phyloP scores from a whole-genome alignment of 306 rosid species.

The Lathyrus aphaca region DNA sequence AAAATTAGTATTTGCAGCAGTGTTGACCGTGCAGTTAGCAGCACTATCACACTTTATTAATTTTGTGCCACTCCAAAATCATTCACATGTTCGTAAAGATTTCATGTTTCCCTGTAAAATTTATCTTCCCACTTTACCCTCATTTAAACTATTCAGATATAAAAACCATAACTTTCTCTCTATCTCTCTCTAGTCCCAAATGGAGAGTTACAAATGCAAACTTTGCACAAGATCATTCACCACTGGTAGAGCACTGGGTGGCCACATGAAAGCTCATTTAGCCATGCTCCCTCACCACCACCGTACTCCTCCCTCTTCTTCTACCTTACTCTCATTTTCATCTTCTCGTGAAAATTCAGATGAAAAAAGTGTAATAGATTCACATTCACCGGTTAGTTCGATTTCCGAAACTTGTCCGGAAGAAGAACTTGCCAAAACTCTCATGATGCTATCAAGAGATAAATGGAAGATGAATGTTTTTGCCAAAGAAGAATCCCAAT shows the following conservation, averaged over 20 bases:
- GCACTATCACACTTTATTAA: not conserved
- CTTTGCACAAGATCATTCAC: constrained; percentile 64
- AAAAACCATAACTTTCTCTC: not conserved
- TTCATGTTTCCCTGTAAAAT: too few species aligned
- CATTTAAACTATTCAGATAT: too few species aligned
- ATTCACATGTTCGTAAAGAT: not conserved
- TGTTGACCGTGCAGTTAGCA: not conserved
- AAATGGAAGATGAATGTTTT: constrained; percentile 45
- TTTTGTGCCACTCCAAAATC: not conserved
- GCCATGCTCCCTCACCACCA: constrained; percentile 35
- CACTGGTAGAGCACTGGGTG: constrained; percentile 84
- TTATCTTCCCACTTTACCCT: too few species aligned
- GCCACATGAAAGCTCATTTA: constrained; percentile 86
- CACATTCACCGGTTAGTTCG: constrained; percentile 52
- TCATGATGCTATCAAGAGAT: constrained; percentile 83
- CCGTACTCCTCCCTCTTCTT: not conserved
- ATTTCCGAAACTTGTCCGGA: constrained; percentile 70
- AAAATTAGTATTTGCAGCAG: not conserved
- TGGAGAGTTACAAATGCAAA: constrained; percentile 89
- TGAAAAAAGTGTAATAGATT: not conserved
- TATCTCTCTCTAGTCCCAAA: constrained; percentile 34
- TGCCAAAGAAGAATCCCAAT: constrained; percentile 10
- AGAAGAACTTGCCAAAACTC: constrained; percentile 77
- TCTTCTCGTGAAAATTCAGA: not conserved
- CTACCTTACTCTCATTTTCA: not conserved